Evolutionary conservation across 2,329 filamentous ascomycete species (phyloP).

Genomic region (Venturia nashicola): DNA sequence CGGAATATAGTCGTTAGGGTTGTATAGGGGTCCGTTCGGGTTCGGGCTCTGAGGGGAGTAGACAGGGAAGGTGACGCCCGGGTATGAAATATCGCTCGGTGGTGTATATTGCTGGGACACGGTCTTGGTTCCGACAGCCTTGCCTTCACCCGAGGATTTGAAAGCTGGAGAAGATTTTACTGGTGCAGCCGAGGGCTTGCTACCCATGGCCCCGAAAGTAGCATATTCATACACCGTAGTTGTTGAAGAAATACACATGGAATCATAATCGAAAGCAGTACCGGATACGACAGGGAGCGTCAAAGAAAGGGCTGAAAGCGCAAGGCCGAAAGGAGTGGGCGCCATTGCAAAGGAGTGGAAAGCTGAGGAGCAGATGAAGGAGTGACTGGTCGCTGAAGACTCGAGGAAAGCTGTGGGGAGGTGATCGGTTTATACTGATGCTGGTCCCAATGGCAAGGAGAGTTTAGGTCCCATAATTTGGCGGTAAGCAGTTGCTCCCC

Average conservation of each 20-base stretch:
- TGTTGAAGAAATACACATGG: conserved; percentile 2
- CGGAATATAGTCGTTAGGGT: conserved; percentile 19
- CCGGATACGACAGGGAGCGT: not conserved
- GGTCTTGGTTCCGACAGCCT: not conserved
- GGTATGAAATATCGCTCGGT: not conserved
- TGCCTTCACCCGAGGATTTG: not conserved
- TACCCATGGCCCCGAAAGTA: not conserved
- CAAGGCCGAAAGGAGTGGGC: conserved; percentile 3
- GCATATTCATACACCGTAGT: conserved; percentile 8
- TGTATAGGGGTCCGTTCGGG: conserved; percentile 20
- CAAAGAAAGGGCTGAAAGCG: conserved; percentile 6
- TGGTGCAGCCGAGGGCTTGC: not conserved
- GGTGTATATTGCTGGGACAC: not conserved
- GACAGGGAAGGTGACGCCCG: conserved; percentile 6
- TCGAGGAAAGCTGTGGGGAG: not conserved
- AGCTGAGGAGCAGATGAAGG: conserved; percentile 3
- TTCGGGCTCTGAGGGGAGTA: conserved; percentile 10
- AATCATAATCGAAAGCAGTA: not conserved
- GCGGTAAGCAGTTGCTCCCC: not conserved
- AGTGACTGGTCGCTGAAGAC: not conserved
- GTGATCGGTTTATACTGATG: not conserved
- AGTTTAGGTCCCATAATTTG: not conserved
- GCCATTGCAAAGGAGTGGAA: conserved; percentile 1
- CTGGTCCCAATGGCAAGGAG: not conserved
- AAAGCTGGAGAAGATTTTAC: not conserved